Conservation (phyloP, 2,329 filamentous ascomycete genomes). For the Fusarium irregulare region DNA sequence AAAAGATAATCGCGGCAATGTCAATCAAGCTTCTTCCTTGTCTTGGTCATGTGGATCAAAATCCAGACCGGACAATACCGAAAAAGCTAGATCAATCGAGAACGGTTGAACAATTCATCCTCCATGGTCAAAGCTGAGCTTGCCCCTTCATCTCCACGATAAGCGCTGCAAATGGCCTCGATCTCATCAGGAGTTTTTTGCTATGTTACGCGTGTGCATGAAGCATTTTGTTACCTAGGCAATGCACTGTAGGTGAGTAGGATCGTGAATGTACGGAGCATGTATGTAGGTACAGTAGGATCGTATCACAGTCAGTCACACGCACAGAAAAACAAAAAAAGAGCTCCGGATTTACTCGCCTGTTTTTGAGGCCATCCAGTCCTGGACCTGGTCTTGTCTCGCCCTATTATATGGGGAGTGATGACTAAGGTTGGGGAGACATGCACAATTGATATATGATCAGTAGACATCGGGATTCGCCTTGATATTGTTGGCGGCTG, state of each 20-base stretch:
- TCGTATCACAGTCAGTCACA: conserved; percentile 1
- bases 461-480: not conserved
- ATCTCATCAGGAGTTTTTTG: not conserved
- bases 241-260: no score
- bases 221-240: conserved; percentile 1
- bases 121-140: not conserved
- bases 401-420: not conserved
- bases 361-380: conserved; percentile 7
- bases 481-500: not conserved
- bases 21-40: conserved; percentile 3
- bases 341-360: not conserved
- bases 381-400: conserved; percentile 3
- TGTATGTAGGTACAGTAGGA: not conserved
- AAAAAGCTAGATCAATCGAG: not conserved
- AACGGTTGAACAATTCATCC: not conserved
- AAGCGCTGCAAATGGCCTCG: conserved; percentile 9
- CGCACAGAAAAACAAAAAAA: not conserved
- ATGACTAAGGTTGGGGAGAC: not conserved
- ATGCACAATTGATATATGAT: conserved; percentile 2
- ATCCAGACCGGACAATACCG: not conserved
- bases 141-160: not conserved
- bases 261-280: not conserved
- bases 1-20: not conserved
- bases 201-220: conserved; percentile 8
- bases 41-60: not conserved